Percentiles rank a stretch among this genome's conserved stretches.
Evolutionary conservation across 116 monocot genomes (phyloP).

Genomic region (Thalassia testudinum): DNA sequence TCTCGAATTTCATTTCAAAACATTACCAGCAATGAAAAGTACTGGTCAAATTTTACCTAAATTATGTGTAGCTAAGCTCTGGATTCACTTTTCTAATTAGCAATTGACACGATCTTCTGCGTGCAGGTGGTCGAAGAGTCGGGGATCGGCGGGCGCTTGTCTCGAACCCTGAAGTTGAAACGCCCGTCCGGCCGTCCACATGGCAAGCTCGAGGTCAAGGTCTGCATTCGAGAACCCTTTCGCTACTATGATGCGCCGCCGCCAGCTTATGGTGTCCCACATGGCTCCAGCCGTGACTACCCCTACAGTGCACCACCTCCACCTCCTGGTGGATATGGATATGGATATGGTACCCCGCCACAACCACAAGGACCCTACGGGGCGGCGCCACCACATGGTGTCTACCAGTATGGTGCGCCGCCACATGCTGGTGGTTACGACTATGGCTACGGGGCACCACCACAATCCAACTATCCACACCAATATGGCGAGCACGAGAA

Average conservation of each 20-base stretch:
- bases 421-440: conserved; percentile 19
- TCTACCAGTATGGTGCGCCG: too few relatives aligned
- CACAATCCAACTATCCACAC: not conserved
- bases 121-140: conserved; percentile 33
- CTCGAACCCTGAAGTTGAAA: conserved; percentile 45
- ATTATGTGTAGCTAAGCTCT: too few relatives aligned
- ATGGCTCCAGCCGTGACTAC: conserved; percentile 17
- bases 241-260: conserved; percentile 35
- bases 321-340: conserved; percentile 13
- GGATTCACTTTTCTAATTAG: too few relatives aligned
- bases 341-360: conserved; percentile 6
- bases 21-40: too few relatives aligned
- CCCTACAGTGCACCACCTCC: conserved; percentile 6
- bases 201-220: conserved; percentile 48
- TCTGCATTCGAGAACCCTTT: conserved; percentile 36
- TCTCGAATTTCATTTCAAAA: too few relatives aligned
- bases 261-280: conserved; percentile 11
- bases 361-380: too few relatives aligned
- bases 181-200: conserved; percentile 85
- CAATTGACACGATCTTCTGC: too few relatives aligned
- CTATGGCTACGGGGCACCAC: conserved; percentile 7
- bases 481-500: too few relatives aligned
- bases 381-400: too few relatives aligned
- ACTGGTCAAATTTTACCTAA: too few relatives aligned
- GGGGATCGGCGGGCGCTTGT: conserved; percentile 37